Conservation (phyloP, 257 asterid genomes). For the Solanum gandarillasii region DNA sequence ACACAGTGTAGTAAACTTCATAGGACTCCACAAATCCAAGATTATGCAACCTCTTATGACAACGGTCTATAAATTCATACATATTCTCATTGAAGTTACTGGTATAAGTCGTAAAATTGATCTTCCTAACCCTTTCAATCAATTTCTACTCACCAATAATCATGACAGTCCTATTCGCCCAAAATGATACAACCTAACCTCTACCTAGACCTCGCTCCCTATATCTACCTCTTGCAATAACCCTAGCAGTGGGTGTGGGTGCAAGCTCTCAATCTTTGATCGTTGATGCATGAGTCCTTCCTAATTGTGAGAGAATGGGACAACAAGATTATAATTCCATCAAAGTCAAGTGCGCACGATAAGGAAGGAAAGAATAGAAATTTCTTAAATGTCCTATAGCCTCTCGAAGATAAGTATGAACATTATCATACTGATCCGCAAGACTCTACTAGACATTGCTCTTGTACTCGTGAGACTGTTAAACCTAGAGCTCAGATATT, state of each 20-base stretch:
- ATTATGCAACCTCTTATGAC: background rate
- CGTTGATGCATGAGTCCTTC: rapidly evolving
- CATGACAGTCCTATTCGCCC: background rate
- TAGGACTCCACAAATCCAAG: background rate
- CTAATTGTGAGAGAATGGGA: background rate
- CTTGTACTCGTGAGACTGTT: background rate
- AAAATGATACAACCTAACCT: background rate
- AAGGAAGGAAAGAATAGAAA: background rate
- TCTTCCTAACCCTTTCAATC: no score
- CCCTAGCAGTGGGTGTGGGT: background rate
- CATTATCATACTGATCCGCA: no score
- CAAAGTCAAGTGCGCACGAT: background rate
- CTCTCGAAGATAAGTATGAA: background rate
- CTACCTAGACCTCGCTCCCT: background rate
- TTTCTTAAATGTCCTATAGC: no score
- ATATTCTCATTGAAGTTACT: no score
- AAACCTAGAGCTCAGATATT: background rate
- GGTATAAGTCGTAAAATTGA: no score
- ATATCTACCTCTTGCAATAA: background rate
- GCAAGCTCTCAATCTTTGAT: background rate
- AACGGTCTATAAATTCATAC: no score
- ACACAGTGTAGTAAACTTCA: background rate
- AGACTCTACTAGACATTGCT: background rate
- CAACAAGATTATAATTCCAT: no score
- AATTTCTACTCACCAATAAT: background rate